Conservation (phyloP, 2,329 filamentous ascomycete genomes). For the Emmonsia crescens region DNA sequence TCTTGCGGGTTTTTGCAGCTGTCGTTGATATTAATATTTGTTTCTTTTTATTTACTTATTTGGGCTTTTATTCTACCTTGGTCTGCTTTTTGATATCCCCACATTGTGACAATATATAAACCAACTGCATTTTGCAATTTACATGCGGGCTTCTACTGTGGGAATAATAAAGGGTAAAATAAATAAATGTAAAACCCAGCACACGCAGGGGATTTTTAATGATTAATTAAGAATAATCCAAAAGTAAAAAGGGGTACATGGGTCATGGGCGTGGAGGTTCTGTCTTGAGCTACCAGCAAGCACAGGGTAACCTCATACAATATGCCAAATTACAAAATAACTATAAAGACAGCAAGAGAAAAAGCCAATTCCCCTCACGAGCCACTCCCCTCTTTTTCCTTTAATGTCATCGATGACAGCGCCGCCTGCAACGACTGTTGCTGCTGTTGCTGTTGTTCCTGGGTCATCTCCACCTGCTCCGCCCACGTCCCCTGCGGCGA, state of each 20-base stretch:
- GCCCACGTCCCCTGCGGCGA: constrained; percentile 13
- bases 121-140: neutral
- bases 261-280: neutral
- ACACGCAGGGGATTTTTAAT: neutral
- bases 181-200: neutral
- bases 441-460: neutral
- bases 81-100: neutral
- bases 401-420: neutral
- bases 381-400: neutral
- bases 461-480: constrained; percentile 13
- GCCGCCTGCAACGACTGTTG: neutral
- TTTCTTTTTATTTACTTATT: neutral
- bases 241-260: neutral
- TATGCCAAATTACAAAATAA: neutral
- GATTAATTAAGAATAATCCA: neutral
- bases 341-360: neutral
- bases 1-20: neutral
- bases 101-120: neutral
- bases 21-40: neutral
- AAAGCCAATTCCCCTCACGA: neutral
- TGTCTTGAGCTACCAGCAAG: neutral
- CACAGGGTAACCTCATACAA: neutral
- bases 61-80: neutral
- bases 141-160: neutral
- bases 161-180: neutral